Base-by-base conservation (phyloP, 2,329 filamentous ascomycete species). In the Fusarium paranaense region DNA sequence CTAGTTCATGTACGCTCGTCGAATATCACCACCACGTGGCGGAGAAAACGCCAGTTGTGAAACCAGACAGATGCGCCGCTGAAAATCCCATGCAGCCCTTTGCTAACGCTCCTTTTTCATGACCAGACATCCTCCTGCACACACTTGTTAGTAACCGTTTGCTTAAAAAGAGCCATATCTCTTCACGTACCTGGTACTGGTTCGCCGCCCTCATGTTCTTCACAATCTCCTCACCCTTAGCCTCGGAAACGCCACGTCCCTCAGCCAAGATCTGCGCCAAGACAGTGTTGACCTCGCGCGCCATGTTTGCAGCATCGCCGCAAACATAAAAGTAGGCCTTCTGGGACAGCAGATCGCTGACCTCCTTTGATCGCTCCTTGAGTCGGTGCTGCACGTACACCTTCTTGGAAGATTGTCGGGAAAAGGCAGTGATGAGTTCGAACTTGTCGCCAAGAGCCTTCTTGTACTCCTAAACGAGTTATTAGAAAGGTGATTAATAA, bases 281-380 rank as follows among this genome's bases (percentile, higher is more conserved):
- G n/a, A 95, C 91, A 27, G 92, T 88, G 82, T 97, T 98, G 80
- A 98, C 95, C 82, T 97, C 95, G 67, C 95, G 92, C 56, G 95
- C 95, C 95, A 98, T 98, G 86, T 98, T 95, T 66, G 97, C 94
- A 1, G 97, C 97, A 81, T 99, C 97, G 85, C 97, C 97, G 80
- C 97, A 99, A 67, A 99, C 96, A 83, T 99, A 99, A 83, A 99
- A 95, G 85, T 97, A 98, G 6, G 95, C 97, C 82, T 95, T 94
- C 83, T 95, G 88, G 76, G 93, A 88, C 11, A 99, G 88, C 1
- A 99, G 90, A 74, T 96, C 92, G 84, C 97, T 96, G 85, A 99
- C 89, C 78, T 98, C 91, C 79, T 94, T 90, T 68, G 94, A 92
- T 60, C 92, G 89, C 83, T 98, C 94, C 85, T 94, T 93, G 70